Conservation (phyloP, 192 early-diverging fungal species). For the Chytriomyces sp. region DNA sequence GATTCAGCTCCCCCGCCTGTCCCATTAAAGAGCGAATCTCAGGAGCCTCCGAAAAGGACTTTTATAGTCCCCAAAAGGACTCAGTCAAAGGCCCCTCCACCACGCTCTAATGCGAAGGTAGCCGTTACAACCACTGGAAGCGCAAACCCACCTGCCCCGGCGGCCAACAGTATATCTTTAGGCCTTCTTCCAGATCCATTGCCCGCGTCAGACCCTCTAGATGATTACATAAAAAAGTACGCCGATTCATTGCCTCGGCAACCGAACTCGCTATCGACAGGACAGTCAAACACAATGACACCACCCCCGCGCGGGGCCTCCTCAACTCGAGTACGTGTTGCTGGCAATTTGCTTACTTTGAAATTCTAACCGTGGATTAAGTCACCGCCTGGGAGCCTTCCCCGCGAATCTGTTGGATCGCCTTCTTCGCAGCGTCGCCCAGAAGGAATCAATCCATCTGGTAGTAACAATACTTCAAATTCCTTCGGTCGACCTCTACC, state of each 20-base stretch:
- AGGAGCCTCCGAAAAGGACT: not conserved
- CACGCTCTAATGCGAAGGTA: not conserved
- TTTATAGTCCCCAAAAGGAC: not conserved
- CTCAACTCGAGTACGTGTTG: not conserved
- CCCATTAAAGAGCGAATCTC: not conserved
- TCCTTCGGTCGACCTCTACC: not conserved
- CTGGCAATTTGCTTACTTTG: not conserved
- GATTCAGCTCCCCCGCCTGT: not conserved
- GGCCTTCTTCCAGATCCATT: not conserved
- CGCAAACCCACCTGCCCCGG: not conserved
- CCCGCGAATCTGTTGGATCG: no score
- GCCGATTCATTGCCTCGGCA: not conserved
- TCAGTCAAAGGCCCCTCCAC: not conserved
- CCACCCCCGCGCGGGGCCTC: not conserved
- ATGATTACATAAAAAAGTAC: not conserved
- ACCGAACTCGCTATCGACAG: not conserved
- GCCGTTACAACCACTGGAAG: not conserved
- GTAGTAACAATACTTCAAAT: not conserved
- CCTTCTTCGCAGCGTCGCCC: no score
- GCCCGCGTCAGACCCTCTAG: not conserved
- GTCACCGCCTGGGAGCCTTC: not conserved
- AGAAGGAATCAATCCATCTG: not conserved
- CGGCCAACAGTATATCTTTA: not conserved
- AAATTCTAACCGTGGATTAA: not conserved
- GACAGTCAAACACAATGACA: not conserved